phyloP scores from a whole-genome alignment of 106 monocot genomes.

The Dendrobium nobile region DNA sequence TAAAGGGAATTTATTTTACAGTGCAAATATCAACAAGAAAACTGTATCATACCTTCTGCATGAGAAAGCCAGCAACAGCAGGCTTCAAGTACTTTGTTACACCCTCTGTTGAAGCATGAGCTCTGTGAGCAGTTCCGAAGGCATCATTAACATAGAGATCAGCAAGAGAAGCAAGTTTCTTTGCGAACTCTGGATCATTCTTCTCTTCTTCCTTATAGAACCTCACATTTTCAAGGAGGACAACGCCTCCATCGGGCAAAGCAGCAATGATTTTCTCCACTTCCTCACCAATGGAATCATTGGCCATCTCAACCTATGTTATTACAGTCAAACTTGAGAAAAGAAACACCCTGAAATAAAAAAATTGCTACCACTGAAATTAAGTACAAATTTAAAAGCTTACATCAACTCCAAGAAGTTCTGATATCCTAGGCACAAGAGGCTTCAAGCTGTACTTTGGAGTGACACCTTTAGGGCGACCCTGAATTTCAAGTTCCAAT shows the following conservation, averaged over 20 bases:
- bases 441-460: slow-evolving; percentile 95
- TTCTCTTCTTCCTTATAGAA: slow-evolving; percentile 98
- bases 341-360: neutral
- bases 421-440: slow-evolving; percentile 74
- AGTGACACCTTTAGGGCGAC: slow-evolving; percentile 84
- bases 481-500: slow-evolving; percentile 31
- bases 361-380: slow-evolving; percentile 1
- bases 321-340: neutral
- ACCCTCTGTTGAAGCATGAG: slow-evolving; percentile 90
- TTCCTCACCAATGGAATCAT: slow-evolving; percentile 76
- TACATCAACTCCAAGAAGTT: slow-evolving; percentile 73
- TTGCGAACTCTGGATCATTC: slow-evolving; percentile 93
- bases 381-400: neutral
- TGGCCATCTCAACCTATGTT: slow-evolving; percentile 61
- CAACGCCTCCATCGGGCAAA: slow-evolving; percentile 72
- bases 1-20: neutral
- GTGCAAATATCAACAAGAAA: neutral
- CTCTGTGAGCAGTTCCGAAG: slow-evolving; percentile 78
- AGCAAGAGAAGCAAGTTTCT: slow-evolving; percentile 87
- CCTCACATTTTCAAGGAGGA: slow-evolving; percentile 89
- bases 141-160: slow-evolving; percentile 97
- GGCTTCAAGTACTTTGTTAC: slow-evolving; percentile 63
- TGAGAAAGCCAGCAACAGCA: slow-evolving; percentile 70
- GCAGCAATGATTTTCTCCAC: slow-evolving; percentile 67
- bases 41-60: slow-evolving; percentile 56